These are phyloP conservation scores for Hygrophila difformis DNA, from an alignment of 257 asterid genomes.

Conservation along the genomic window DNA sequence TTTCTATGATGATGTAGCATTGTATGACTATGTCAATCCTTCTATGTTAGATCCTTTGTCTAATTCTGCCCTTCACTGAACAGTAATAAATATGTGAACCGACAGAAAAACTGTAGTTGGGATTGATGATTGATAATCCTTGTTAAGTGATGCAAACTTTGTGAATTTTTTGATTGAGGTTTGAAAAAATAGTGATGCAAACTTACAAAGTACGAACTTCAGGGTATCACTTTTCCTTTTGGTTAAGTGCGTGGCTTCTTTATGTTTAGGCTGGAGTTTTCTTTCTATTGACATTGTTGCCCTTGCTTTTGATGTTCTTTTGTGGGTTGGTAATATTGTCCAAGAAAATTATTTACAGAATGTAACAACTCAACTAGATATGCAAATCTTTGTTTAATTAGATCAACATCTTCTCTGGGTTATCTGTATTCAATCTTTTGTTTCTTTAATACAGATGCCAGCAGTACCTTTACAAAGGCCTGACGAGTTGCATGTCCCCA, in stretches of 20 bases:
- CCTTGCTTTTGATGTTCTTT: not conserved
- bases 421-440: slow-evolving; percentile 9
- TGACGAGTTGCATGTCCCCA: slow-evolving; percentile 68
- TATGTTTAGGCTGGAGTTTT: not conserved
- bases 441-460: slow-evolving; percentile 55
- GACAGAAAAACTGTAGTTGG: not conserved
- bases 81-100: too few species aligned
- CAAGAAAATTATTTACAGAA: not conserved
- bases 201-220: slow-evolving; percentile 8
- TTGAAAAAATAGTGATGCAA: slow-evolving; percentile 1
- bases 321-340: slow-evolving; percentile 1
- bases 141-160: not conserved
- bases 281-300: not conserved
- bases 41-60: slow-evolving; percentile 8
- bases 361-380: not conserved
- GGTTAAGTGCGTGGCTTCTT: not conserved
- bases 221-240: too few species aligned
- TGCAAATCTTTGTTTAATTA: not conserved
- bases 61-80: not conserved
- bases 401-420: not conserved
- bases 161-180: not conserved
- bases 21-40: not conserved
- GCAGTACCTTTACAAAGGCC: slow-evolving; percentile 90
- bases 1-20: slow-evolving; percentile 6
- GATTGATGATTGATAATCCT: slow-evolving; percentile 7